Conservation (phyloP, 2,329 filamentous ascomycete genomes). For the Gaeumannomyces tritici region DNA sequence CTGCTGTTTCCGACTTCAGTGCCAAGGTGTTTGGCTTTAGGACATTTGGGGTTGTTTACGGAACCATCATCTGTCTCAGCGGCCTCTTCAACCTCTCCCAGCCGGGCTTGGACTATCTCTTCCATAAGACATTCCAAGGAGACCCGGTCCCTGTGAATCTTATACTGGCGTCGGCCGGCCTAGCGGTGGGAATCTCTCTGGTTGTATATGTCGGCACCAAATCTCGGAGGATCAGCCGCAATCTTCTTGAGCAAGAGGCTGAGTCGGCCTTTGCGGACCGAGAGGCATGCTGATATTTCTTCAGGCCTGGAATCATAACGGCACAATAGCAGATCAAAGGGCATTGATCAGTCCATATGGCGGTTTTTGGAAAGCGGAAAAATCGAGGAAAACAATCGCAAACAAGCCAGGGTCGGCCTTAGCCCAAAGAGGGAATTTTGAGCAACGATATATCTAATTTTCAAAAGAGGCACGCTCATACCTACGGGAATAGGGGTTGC, state of each 20-base stretch:
- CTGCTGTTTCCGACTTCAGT: conserved; percentile 77
- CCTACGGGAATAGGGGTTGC: no score
- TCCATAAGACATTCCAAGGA: conserved; percentile 60
- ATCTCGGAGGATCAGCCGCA: conserved; percentile 22
- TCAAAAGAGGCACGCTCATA: neutral
- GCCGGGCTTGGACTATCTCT: conserved; percentile 67
- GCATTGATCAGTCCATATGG: neutral
- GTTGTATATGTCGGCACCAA: conserved; percentile 53
- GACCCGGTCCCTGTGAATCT: conserved; percentile 73
- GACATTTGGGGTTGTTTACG: conserved; percentile 92
- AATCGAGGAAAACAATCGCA: neutral
- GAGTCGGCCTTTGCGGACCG: conserved; percentile 14
- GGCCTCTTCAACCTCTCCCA: conserved; percentile 80
- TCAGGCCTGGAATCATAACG: neutral
- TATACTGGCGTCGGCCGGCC: conserved; percentile 50
- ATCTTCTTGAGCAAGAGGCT: conserved; percentile 20
- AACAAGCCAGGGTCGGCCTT: no score
- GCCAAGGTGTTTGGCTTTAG: conserved; percentile 89
- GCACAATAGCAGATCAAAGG: no score
- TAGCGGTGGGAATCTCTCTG: conserved; percentile 54
- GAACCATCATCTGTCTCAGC: conserved; percentile 76
- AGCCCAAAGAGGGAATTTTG: neutral
- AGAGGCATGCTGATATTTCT: neutral
- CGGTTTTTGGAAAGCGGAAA: neutral
- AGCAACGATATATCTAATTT: neutral